Evolutionary conservation across 2,329 filamentous ascomycete genomes (phyloP), one percentile per base, ranked within the genome.

Genomic region (Saccharata proteae): DNA sequence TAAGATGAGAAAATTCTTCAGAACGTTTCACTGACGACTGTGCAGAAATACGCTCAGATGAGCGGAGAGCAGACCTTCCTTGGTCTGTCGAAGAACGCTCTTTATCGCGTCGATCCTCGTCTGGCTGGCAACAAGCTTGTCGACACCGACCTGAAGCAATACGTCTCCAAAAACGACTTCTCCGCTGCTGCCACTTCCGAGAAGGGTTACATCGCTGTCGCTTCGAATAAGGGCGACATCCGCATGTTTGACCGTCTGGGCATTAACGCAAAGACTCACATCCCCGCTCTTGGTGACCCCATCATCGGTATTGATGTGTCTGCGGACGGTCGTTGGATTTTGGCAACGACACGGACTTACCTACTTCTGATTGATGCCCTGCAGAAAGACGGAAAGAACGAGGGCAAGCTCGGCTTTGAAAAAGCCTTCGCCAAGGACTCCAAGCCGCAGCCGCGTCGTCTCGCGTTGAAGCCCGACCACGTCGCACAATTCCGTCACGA

Each of bases 401-500:
- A 90, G 51, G 90, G 90, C 51, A 93, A 93, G 58, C 77, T 98
- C n/a, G 90, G 90, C 2, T 98, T 98, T 50, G 86, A 98, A 58
- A 86, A 81, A 54, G 67, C 83, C 0, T 98, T 98, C 48, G 77
- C 81, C 3, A 92, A 93, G 43, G 86, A 94, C 52, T 71, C 77
- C 13, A 98, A 98, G 58, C 90, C 90, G 2, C 84, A 93, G 47
- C 90, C 90, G 20, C 80, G 84, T 33, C 84, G 90, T 43, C 74
- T 98, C 8, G 84, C 79, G 9, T 69, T 98, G 21, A 86, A 80
- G 5, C 90, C 90, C 1, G 77, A 82, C 38, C 90, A 98, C 54
- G 84, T 96, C 16, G 90, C 90, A 1, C 90, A 98, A 52, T 94
- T 98, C 65, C 83, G 92, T 52, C 83, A 96, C 55, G 90, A 98